Base-by-base conservation (phyloP, 805 yeast genomes). In the Spathaspora passalidarum region DNA sequence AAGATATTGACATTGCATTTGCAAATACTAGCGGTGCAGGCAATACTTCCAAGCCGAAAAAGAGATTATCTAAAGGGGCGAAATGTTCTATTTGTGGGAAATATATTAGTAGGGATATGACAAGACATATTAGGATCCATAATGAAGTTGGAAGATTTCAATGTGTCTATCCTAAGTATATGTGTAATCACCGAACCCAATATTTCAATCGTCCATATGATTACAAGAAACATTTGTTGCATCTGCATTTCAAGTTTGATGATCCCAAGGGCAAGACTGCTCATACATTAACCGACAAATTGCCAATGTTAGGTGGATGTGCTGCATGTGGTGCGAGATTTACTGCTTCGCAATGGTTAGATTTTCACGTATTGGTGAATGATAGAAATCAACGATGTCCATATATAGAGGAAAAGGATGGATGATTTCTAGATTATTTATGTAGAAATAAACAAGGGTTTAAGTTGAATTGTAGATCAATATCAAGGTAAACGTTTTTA, bases 301-400 rank as follows among this genome's bases (percentile, higher is more conserved):
- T 72, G 20, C 72, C 73, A 6, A 52, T 67, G 22, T 36, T 51
- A 19, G 77, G 77, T 1, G 47, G 56, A 17, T 72, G 77, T 47
- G 55, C 57, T 17, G 72, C 72, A 1, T 83, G 88, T 57, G 82
- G 83, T 1, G 58, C 56, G 14, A 56, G 74, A 37, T 73, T 69
- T 53, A 56, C 63, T 11, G 87, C 82, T 7, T 63, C 64, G 21
- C 76, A 69, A 16, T 83, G 88, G 88, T 62, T 83, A 17, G 77
- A 76, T 16, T 52, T 60, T 11, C 88, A 82, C 56, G 73, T 82
- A 9, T 57, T 76, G 46, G 60, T 70, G n/a, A 50, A 55, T 9
- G 60, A 67, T 32, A 18, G 10, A 5, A 42, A 38, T 2, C 45
- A 48, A 23, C 52, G 51, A 45, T 68, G 73, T 51, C 54, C 51